A percentile compares a stretch with the other conserved stretches of the same genome.
phyloP scores from a whole-genome alignment of 2,329 filamentous ascomycete species.

The Fusarium nanum region DNA sequence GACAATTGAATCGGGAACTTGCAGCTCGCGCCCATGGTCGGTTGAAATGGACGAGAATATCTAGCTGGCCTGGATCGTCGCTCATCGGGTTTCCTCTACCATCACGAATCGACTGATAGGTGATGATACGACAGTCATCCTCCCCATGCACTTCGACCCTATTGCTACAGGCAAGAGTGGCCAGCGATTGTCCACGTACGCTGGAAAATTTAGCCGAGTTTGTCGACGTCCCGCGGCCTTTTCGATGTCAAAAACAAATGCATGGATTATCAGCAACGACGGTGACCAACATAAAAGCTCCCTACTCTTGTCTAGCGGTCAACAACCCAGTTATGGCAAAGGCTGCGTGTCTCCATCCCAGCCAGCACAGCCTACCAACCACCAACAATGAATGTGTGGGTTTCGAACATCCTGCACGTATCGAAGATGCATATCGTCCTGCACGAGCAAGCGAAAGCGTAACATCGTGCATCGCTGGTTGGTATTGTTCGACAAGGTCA shows the following conservation, averaged over 20 bases:
- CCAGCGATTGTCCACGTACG: background rate
- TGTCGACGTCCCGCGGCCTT: background rate
- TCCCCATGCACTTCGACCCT: background rate
- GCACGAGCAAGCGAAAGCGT: slow-evolving; percentile 34
- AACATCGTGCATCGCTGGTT: slow-evolving; percentile 38
- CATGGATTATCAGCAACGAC: slow-evolving; percentile 3
- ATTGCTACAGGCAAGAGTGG: background rate
- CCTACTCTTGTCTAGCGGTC: slow-evolving; percentile 26
- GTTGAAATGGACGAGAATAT: background rate
- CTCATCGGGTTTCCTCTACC: background rate
- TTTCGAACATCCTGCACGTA: slow-evolving; percentile 15
- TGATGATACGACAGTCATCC: background rate
- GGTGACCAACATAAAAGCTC: background rate
- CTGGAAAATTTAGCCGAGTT: slow-evolving; percentile 1
- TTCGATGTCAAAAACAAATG: background rate
- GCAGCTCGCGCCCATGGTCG: background rate
- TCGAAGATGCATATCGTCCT: slow-evolving; percentile 26
- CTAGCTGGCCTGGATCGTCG: background rate
- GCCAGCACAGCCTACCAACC: slow-evolving; percentile 12
- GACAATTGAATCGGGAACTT: slow-evolving; percentile 14
- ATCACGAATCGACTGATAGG: background rate
- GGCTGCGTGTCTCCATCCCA: slow-evolving; percentile 16
- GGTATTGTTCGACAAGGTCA: slow-evolving; percentile 25
- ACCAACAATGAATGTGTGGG: slow-evolving; percentile 14
- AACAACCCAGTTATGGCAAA: slow-evolving; percentile 28